phyloP scores from a whole-genome alignment of 352 stramenopile genomes.

The Globisporangium echinulatum region DNA sequence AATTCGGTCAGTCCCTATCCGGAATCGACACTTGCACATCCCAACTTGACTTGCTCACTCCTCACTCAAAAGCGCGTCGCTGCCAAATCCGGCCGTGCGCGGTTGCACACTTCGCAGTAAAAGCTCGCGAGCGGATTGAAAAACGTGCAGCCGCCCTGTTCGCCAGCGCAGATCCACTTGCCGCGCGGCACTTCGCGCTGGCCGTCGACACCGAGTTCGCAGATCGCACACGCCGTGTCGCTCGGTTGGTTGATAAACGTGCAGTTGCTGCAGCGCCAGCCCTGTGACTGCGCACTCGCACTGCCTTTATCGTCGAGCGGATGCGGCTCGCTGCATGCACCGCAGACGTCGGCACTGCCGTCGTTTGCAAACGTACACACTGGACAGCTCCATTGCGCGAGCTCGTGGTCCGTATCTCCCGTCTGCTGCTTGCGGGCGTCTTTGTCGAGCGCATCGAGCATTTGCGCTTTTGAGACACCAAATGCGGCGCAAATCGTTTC shows the following conservation, averaged over 20 bases:
- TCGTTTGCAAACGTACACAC: constrained; percentile 83
- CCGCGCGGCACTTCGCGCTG: constrained; percentile 70
- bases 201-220: constrained; percentile 74
- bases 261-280: constrained; percentile 79
- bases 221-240: constrained; percentile 73
- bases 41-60: background rate
- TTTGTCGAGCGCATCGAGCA: constrained; percentile 56
- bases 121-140: constrained; percentile 80
- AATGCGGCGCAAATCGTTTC: constrained; percentile 73
- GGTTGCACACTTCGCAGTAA: constrained; percentile 89
- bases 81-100: constrained; percentile 64
- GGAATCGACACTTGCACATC: background rate
- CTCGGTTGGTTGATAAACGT: constrained; percentile 81
- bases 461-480: constrained; percentile 40
- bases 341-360: constrained; percentile 25
- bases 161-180: constrained; percentile 81
- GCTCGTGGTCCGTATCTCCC: constrained; percentile 11
- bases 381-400: constrained; percentile 47
- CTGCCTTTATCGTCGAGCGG: constrained; percentile 23
- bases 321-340: constrained; percentile 59
- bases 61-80: constrained; percentile 58
- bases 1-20: too few species aligned
- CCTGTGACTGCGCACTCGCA: constrained; percentile 24
- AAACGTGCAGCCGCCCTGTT: constrained; percentile 84
- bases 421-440: constrained; percentile 15